These are phyloP conservation scores for Scheffersomyces lignicola DNA, from an alignment of 1,139 yeast species.

Conservation along the genomic window DNA sequence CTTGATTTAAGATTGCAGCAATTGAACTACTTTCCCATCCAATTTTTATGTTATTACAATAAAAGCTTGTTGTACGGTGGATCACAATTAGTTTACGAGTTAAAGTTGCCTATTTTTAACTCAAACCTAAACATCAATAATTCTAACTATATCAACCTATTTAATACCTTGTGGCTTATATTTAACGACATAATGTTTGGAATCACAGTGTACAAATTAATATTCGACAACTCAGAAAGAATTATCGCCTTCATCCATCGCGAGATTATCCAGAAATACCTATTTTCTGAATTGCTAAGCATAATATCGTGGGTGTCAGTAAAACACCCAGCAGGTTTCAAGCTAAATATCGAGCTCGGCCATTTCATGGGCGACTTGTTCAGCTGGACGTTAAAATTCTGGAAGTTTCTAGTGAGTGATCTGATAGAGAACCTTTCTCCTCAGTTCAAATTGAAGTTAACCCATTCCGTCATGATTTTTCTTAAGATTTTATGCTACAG, in stretches of 20 bases:
- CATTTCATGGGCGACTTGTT: conserved; percentile 83
- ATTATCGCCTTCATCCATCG: conserved; percentile 37
- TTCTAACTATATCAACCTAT: conserved; percentile 82
- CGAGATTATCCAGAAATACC: conserved; percentile 30
- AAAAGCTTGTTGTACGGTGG: conserved; percentile 28
- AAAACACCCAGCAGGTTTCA: conserved; percentile 88
- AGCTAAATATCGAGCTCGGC: conserved; percentile 84
- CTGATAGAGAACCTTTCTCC: conserved; percentile 8
- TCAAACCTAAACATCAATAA: conserved; percentile 43
- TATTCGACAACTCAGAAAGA: conserved; percentile 43
- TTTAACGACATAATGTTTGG: conserved; percentile 83
- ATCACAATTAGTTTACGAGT: conserved; percentile 20
- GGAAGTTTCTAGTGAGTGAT: conserved; percentile 40
- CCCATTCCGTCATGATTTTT: conserved; percentile 5
- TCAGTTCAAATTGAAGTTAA: neutral
- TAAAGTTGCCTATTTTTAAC: conserved; percentile 40
- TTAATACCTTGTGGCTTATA: conserved; percentile 87
- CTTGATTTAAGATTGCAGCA: conserved; percentile 78
- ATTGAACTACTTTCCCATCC: conserved; percentile 77
- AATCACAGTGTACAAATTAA: conserved; percentile 50
- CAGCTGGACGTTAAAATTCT: conserved; percentile 78
- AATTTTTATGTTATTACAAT: conserved; percentile 59
- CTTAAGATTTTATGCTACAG: conserved; percentile 26
- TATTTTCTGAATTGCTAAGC: conserved; percentile 36
- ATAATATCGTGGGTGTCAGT: conserved; percentile 76